These are phyloP conservation scores for Starmerella apicola DNA, from an alignment of 805 yeast species.

Conservation along the genomic window DNA sequence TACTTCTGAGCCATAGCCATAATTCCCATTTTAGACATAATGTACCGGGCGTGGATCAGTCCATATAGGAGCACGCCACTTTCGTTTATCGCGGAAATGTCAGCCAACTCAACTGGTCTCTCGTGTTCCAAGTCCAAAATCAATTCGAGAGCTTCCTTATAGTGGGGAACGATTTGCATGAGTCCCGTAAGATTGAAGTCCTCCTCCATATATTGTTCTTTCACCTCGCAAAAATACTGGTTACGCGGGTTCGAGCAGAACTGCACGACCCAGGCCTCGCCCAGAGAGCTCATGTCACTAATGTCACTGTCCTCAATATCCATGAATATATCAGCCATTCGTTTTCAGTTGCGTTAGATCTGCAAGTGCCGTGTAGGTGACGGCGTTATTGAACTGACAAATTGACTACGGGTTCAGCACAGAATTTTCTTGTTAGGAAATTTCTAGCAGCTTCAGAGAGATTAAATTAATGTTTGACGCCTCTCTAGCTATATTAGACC, in stretches of 20 bases:
- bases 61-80: constrained; percentile 90
- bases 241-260: constrained; percentile 71
- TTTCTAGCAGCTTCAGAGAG: no score
- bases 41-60: constrained; percentile 82
- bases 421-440: no score
- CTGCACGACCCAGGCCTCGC: constrained; percentile 54
- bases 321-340: constrained; percentile 10
- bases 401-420: neutral
- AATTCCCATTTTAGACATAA: constrained; percentile 77
- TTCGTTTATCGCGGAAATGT: constrained; percentile 67
- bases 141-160: constrained; percentile 81
- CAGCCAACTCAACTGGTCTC: constrained; percentile 44
- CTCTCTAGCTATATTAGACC: no score
- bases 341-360: neutral
- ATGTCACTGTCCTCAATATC: constrained; percentile 16
- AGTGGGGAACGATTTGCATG: constrained; percentile 72
- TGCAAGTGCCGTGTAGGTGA: neutral
- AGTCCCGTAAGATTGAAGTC: constrained; percentile 92
- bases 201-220: constrained; percentile 88
- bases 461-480: no score
- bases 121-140: constrained; percentile 71
- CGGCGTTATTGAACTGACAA: neutral
- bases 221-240: constrained; percentile 84
- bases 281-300: constrained; percentile 17
- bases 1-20: constrained; percentile 81